Evolutionary conservation across 2,329 filamentous ascomycete species (phyloP).

Genomic region (Fusarium nanum): DNA sequence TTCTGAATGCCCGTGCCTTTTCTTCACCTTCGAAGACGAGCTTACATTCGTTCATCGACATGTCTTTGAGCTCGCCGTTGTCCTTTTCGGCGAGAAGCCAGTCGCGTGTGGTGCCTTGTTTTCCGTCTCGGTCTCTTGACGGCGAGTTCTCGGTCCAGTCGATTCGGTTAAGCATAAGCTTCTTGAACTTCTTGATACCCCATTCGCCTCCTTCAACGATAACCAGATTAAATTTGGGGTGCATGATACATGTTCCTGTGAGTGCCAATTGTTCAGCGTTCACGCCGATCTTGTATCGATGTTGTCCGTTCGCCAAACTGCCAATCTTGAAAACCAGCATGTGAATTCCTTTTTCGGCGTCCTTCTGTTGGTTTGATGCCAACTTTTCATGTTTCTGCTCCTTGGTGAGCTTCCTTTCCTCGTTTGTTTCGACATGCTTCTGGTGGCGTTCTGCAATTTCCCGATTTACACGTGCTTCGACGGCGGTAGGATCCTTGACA

Average conservation of each 20-base stretch:
- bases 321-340: conserved; percentile 90
- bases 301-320: conserved; percentile 90
- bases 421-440: conserved; percentile 82
- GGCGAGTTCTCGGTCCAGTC: conserved; percentile 92
- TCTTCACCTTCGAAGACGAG: conserved; percentile 93
- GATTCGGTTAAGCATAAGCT: conserved; percentile 92
- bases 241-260: conserved; percentile 90
- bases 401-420: conserved; percentile 87
- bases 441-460: conserved; percentile 90
- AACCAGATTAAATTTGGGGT: conserved; percentile 88
- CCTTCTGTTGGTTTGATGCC: conserved; percentile 82
- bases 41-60: conserved; percentile 83
- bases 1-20: conserved; percentile 82
- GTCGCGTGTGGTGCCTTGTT: conserved; percentile 70
- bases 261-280: conserved; percentile 91
- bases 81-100: conserved; percentile 87
- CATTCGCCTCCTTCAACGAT: conserved; percentile 92
- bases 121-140: conserved; percentile 70
- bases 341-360: conserved; percentile 86
- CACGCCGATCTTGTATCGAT: conserved; percentile 91
- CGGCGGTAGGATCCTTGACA: conserved; percentile 96
- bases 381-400: conserved; percentile 90
- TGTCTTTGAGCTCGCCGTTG: conserved; percentile 80
- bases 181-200: conserved; percentile 86
- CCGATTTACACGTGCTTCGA: conserved; percentile 91